Percentiles rank a stretch among this genome's conserved stretches.
phyloP scores from a whole-genome alignment of 2,329 filamentous ascomycete species.

The Talaromyces sp. region DNA sequence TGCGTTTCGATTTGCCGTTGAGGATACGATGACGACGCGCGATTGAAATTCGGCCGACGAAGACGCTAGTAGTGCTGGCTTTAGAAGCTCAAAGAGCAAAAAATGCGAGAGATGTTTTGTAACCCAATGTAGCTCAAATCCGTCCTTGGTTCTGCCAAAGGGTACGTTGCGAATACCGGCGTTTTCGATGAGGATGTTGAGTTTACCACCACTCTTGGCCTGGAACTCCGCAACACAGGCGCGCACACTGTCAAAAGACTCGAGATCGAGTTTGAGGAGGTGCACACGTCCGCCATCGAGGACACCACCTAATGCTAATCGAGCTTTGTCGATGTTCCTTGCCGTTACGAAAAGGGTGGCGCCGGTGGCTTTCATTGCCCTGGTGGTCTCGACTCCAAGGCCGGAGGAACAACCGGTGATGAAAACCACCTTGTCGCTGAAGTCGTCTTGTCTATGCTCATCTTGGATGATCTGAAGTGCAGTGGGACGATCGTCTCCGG shows the following conservation, averaged over 20 bases:
- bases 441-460: neutral
- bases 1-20: neutral
- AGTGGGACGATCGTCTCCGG: neutral
- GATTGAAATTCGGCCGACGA: neutral
- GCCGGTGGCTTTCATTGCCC: neutral
- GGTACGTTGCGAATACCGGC: neutral
- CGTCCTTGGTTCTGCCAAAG: neutral
- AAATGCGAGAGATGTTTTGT: neutral
- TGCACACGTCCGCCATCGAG: neutral
- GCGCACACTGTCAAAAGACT: constrained; percentile 43
- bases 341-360: neutral
- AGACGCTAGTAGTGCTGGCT: neutral
- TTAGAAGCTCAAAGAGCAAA: neutral
- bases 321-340: neutral
- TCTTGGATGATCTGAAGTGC: constrained; percentile 2
- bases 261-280: constrained; percentile 38
- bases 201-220: constrained; percentile 8
- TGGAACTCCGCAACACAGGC: neutral
- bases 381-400: neutral
- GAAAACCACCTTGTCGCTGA: neutral
- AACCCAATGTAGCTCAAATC: neutral
- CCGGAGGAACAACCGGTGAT: neutral
- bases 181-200: neutral
- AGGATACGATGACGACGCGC: neutral
- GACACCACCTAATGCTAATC: neutral